Evolutionary conservation across 1,284 basidiomycete genomes (phyloP).

Genomic region (Clitocybe nebularis): DNA sequence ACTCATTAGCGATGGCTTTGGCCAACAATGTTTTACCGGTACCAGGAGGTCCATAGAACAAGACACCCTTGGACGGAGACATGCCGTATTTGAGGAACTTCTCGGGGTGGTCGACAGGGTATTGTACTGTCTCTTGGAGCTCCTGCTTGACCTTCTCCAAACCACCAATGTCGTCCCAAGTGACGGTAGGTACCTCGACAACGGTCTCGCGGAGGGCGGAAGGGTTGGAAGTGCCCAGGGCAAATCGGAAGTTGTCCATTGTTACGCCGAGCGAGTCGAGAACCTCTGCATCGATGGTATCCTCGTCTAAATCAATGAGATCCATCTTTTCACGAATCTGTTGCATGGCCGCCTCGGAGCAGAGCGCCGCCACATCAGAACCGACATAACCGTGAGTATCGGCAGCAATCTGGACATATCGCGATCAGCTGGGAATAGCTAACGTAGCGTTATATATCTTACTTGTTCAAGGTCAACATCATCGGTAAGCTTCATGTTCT

Average conservation of each 20-base stretch:
- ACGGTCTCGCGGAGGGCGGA: slow-evolving; percentile 95
- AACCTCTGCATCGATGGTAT: slow-evolving; percentile 96
- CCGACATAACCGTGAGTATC: slow-evolving; percentile 99
- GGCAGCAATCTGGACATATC: slow-evolving; percentile 74
- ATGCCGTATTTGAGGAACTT: slow-evolving; percentile 99
- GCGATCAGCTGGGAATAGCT: background rate
- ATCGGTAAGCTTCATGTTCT: slow-evolving; percentile 99
- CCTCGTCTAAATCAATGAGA: slow-evolving; percentile 88
- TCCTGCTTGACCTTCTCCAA: slow-evolving; percentile 99
- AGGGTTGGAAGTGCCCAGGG: slow-evolving; percentile 92
- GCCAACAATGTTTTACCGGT: slow-evolving; percentile 95
- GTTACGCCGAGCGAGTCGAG: slow-evolving; percentile 94
- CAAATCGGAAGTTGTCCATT: slow-evolving; percentile 99
- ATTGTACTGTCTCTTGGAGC: slow-evolving; percentile 98
- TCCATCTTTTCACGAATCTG: slow-evolving; percentile 99
- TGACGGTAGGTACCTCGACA: slow-evolving; percentile 84
- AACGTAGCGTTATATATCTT: slow-evolving; percentile 16
- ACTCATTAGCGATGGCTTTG: slow-evolving; percentile 98
- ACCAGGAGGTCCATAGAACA: slow-evolving; percentile 97
- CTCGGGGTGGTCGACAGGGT: slow-evolving; percentile 99
- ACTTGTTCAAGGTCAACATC: slow-evolving; percentile 98
- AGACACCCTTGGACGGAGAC: slow-evolving; percentile 97
- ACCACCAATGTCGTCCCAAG: slow-evolving; percentile 99
- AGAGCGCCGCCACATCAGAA: slow-evolving; percentile 94
- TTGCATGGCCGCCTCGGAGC: slow-evolving; percentile 98